Evolutionary conservation across 345 rosid genomes (phyloP).

Genomic region (Brassica carinata): DNA sequence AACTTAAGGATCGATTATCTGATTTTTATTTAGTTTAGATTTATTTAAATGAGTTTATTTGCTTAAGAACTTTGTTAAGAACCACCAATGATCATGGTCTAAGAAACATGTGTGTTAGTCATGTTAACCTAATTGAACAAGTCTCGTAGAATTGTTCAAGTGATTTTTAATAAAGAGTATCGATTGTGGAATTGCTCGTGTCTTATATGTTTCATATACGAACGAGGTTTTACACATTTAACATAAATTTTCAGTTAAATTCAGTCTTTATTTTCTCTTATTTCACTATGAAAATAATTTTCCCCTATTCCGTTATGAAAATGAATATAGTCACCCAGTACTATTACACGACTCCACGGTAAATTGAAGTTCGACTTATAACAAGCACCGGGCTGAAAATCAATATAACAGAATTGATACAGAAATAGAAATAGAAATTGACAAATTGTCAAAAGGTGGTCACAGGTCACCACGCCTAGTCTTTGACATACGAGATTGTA

Average conservation of each 20-base stretch:
- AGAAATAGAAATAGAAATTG: slow-evolving; percentile 18
- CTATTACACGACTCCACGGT: neutral
- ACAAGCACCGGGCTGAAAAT: neutral
- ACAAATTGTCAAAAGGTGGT: slow-evolving; percentile 19
- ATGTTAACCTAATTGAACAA: too few species aligned
- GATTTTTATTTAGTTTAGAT: too few species aligned
- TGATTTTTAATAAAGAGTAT: too few species aligned
- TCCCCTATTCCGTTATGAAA: neutral
- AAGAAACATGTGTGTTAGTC: too few species aligned
- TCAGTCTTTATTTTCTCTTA: neutral
- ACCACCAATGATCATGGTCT: too few species aligned
- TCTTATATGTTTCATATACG: too few species aligned
- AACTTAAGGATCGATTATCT: too few species aligned
- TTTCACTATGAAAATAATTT: neutral
- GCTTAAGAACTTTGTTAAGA: too few species aligned
- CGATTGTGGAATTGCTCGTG: too few species aligned
- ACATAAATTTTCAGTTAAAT: neutral
- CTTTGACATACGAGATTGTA: neutral
- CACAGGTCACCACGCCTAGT: neutral
- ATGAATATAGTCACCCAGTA: neutral
- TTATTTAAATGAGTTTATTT: too few species aligned
- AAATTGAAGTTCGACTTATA: neutral
- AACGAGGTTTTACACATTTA: too few species aligned
- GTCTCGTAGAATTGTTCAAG: too few species aligned
- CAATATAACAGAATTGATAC: neutral